Evolutionary conservation across 306 rosid genomes (phyloP).

Genomic region (Cucumis cinereus): DNA sequence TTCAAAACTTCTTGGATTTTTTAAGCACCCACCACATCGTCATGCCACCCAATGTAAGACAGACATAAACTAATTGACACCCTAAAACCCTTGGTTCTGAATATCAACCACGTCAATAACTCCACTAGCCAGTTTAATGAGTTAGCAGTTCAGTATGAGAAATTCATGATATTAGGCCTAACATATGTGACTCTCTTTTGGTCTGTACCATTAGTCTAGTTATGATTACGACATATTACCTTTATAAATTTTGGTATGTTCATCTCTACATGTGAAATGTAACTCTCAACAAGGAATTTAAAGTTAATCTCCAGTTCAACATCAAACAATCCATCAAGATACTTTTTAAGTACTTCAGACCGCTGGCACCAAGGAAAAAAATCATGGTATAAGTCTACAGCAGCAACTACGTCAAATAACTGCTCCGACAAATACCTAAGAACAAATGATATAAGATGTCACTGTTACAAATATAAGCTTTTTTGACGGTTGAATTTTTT

Average conservation of each 20-base stretch:
- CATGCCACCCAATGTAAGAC: neutral
- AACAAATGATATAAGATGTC: neutral
- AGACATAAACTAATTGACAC: neutral
- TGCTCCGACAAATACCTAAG: conserved; percentile 85
- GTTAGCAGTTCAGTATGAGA: neutral
- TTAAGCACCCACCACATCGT: neutral
- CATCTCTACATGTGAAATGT: conserved; percentile 74
- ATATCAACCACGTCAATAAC: neutral
- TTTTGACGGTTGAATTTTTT: too few species aligned
- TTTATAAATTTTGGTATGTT: conserved; percentile 56
- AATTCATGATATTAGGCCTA: neutral
- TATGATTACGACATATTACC: too few species aligned
- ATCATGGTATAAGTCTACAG: conserved; percentile 84
- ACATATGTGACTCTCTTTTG: too few species aligned
- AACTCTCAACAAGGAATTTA: conserved; percentile 84
- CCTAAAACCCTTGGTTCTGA: neutral
- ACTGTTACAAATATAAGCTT: too few species aligned
- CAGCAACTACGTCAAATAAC: conserved; percentile 76
- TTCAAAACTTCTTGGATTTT: neutral
- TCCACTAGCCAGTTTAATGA: neutral
- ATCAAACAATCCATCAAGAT: conserved; percentile 87
- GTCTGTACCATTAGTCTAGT: too few species aligned
- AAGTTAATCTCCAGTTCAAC: conserved; percentile 96
- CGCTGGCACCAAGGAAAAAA: conserved; percentile 98
- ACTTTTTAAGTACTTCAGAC: conserved; percentile 35